Evolutionary conservation across 306 rosid genomes (phyloP).

Genomic region (Castanospermum australe): DNA sequence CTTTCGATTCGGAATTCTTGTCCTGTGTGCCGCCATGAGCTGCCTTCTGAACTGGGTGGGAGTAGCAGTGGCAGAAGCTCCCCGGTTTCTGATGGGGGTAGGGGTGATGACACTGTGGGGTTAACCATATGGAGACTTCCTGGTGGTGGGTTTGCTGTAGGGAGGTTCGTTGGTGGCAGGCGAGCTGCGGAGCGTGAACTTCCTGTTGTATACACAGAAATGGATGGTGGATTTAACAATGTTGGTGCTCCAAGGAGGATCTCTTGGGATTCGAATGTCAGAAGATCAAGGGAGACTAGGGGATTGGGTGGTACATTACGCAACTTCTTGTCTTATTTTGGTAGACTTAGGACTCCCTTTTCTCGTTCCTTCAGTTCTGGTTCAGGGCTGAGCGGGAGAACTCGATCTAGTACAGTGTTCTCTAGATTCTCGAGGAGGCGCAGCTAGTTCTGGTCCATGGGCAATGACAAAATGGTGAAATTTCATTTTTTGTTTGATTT

Average conservation of each 20-base stretch:
- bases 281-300: slow-evolving; percentile 53
- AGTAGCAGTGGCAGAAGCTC: slow-evolving; percentile 44
- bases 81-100: slow-evolving; percentile 26
- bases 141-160: slow-evolving; percentile 80
- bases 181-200: slow-evolving; percentile 63
- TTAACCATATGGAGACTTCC: slow-evolving; percentile 78
- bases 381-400: slow-evolving; percentile 15
- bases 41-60: slow-evolving; percentile 49
- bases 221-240: slow-evolving; percentile 74
- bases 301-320: slow-evolving; percentile 47
- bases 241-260: slow-evolving; percentile 59
- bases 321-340: slow-evolving; percentile 44
- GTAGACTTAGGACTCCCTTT: slow-evolving; percentile 49
- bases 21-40: slow-evolving; percentile 71
- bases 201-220: slow-evolving; percentile 72
- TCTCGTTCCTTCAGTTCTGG: slow-evolving; percentile 38
- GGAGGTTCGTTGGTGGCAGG: slow-evolving; percentile 71
- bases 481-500: background rate
- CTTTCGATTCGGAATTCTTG: slow-evolving; percentile 69
- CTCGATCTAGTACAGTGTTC: slow-evolving; percentile 37
- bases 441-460: slow-evolving; percentile 33
- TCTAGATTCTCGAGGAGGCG: slow-evolving; percentile 45
- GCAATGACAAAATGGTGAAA: slow-evolving; percentile 36
- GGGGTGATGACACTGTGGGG: slow-evolving; percentile 56
- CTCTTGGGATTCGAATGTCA: slow-evolving; percentile 47